These are phyloP conservation scores for Geoglossum cookeanum DNA, from an alignment of 2,329 filamentous ascomycete species.

Conservation along the genomic window DNA sequence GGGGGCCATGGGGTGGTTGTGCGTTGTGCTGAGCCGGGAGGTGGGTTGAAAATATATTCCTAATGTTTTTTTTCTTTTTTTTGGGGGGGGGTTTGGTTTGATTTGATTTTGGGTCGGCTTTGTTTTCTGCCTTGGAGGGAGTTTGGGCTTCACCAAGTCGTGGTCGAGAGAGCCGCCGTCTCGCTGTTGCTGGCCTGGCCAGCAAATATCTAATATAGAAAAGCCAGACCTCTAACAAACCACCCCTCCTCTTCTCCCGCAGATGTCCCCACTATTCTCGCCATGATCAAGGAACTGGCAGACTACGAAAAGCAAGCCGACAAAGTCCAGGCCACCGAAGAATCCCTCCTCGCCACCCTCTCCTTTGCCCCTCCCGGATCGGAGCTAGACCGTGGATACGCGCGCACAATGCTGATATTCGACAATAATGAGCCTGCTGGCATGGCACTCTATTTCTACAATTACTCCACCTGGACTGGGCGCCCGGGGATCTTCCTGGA, in stretches of 20 bases:
- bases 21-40: too few species aligned
- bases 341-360: constrained; percentile 53
- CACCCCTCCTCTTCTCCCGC: background rate
- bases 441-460: constrained; percentile 87
- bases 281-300: constrained; percentile 68
- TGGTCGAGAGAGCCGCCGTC: too few species aligned
- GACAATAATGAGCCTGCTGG: constrained; percentile 33
- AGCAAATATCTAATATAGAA: too few species aligned
- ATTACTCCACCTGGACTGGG: constrained; percentile 87
- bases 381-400: constrained; percentile 40
- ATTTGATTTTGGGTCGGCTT: too few species aligned
- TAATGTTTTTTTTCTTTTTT: too few species aligned
- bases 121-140: too few species aligned
- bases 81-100: too few species aligned
- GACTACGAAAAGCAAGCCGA: constrained; percentile 66
- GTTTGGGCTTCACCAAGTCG: too few species aligned
- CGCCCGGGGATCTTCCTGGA: constrained; percentile 80
- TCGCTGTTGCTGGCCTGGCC: too few species aligned
- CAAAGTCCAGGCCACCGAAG: constrained; percentile 59
- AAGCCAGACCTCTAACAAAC: background rate
- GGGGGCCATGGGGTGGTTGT: too few species aligned
- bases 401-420: constrained; percentile 55
- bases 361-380: constrained; percentile 47
- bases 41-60: too few species aligned
- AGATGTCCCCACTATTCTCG: constrained; percentile 71